Evolutionary conservation across 2,329 filamentous ascomycete genomes (phyloP), one percentile per base, ranked within the genome.

Genomic region (Bipolaris cookei): DNA sequence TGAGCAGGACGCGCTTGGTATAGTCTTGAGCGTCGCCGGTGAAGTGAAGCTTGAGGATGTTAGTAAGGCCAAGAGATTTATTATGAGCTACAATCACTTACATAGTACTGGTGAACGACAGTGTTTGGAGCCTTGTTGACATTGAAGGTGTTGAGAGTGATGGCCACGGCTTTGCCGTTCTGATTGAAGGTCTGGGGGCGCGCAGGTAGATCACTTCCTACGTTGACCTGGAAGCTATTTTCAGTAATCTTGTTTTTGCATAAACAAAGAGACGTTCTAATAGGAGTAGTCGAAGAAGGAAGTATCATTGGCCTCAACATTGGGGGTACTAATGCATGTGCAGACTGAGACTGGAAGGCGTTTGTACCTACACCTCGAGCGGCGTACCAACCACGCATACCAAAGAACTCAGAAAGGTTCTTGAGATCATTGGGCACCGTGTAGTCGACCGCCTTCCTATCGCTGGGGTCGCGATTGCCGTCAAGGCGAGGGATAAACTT

Each of bases 101-200:
- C 90, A 78, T 97, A 92, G 66, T 94, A 98, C 71, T 97, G 93
- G 61, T 88, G 88, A 20, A 97, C 85, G 0, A 85, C 84, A 11
- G 81, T 83, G 2, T 75, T 81, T 0, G 87, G 87, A 53, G 88
- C 86, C 8, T 80, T 77, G 0, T 74, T 77, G 52, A 97, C 88
- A 0, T 87, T 83, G 76, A 88, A 96, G 10, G 91, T 87, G 72
- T 98, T 98, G 35, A 96, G 78, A 0, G 71, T 75, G 18, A 84
- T 66, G 34, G 70, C 69, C 28, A 75, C 68, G 21, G 75, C 66
- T 30, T 63, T 73, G 35, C 81, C 82, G 37, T 74, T 71, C 42
- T 57, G 74, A 57, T 74, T 77, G 68, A 76, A 70, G 51, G 67
- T 67, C 30, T 65, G 66, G 8, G 75, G 80, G 7, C 77, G 77